Evolutionary conservation across 768 basidiomycete genomes (phyloP), one percentile per base, ranked within the genome.

Genomic region (Vararia minispora): DNA sequence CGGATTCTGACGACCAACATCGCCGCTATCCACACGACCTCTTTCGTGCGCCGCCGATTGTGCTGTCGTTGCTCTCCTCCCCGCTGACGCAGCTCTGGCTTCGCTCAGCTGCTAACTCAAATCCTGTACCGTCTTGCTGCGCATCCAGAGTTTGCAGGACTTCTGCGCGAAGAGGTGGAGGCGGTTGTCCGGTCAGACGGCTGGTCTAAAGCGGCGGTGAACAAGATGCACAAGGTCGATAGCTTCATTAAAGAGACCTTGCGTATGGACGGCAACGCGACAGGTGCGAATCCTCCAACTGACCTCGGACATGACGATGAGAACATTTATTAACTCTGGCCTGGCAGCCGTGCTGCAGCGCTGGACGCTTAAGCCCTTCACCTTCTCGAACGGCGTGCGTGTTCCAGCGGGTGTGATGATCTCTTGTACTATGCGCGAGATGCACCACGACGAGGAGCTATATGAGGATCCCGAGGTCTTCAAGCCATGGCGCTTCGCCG

Each of bases 301-400:
- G n/a, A n/a, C n/a, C n/a, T n/a, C n/a, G n/a, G n/a, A n/a, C n/a
- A n/a, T n/a, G n/a, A n/a, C n/a, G n/a, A n/a, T n/a, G n/a, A n/a
- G n/a, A n/a, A n/a, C n/a, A n/a, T n/a, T n/a, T n/a, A n/a, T n/a
- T n/a, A n/a, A n/a, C n/a, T n/a, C n/a, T n/a, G n/a, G n/a, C n/a
- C n/a, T n/a, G n/a, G n/a, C n/a, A n/a, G n/a, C n/a, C n/a, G n/a
- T n/a, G n/a, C n/a, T 66, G 27, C 38, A 45, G 11, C 60, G 68
- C 5, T 53, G 56, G 40, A 58, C 56, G 2, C 33, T 60, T 17
- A 52, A 59, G 36, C 62, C 65, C 28, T 62, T 61, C 48, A 63
- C 58, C 1, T 62, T 73, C 37, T 65, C 64, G 3, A 60, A 71
- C 46, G 68, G 67, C 5, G 62, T 59, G 1, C 43, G 47, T 29